Evolutionary conservation across 1,284 basidiomycete genomes (phyloP).

Genomic region (Cutaneotrichosporon cutaneum): DNA sequence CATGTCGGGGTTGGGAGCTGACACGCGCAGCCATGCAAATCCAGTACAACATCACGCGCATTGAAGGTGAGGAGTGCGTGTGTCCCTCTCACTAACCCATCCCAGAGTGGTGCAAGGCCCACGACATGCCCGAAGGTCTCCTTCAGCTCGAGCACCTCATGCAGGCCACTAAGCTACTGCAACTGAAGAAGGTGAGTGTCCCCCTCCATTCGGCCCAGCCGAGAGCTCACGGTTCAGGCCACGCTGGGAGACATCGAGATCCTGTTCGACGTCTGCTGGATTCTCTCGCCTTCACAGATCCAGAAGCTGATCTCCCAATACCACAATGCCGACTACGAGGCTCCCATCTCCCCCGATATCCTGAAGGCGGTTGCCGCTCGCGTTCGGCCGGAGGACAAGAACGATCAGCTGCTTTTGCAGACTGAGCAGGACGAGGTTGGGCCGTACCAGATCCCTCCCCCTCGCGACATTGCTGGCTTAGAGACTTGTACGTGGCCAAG

Average conservation of each 20-base stretch:
- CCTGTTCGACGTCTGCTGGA: slow-evolving; percentile 99
- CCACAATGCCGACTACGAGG: slow-evolving; percentile 90
- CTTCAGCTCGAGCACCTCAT: slow-evolving; percentile 97
- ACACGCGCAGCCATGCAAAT: slow-evolving; percentile 85
- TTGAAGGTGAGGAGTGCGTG: slow-evolving; percentile 66
- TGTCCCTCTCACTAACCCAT: slow-evolving; percentile 36
- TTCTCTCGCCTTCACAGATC: slow-evolving; percentile 98
- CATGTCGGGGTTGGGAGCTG: not conserved
- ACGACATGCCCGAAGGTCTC: slow-evolving; percentile 98
- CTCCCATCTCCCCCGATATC: slow-evolving; percentile 94
- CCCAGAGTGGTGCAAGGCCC: slow-evolving; percentile 80
- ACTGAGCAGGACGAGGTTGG: slow-evolving; percentile 95
- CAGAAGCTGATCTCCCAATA: slow-evolving; percentile 98
- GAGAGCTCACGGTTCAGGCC: slow-evolving; percentile 59
- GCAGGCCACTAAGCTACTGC: slow-evolving; percentile 97
- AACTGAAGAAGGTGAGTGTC: slow-evolving; percentile 85
- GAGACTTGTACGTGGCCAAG: slow-evolving; percentile 49
- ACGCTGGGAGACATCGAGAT: slow-evolving; percentile 94
- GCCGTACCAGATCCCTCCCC: slow-evolving; percentile 56
- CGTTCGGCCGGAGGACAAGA: slow-evolving; percentile 89
- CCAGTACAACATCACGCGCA: slow-evolving; percentile 96
- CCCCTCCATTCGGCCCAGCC: not conserved
- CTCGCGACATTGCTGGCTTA: slow-evolving; percentile 49
- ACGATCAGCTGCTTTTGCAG: slow-evolving; percentile 87
- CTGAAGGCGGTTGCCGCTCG: slow-evolving; percentile 91